These are phyloP conservation scores for Vigna reflexopilosa DNA, from an alignment of 306 rosid genomes.

Conservation along the genomic window DNA sequence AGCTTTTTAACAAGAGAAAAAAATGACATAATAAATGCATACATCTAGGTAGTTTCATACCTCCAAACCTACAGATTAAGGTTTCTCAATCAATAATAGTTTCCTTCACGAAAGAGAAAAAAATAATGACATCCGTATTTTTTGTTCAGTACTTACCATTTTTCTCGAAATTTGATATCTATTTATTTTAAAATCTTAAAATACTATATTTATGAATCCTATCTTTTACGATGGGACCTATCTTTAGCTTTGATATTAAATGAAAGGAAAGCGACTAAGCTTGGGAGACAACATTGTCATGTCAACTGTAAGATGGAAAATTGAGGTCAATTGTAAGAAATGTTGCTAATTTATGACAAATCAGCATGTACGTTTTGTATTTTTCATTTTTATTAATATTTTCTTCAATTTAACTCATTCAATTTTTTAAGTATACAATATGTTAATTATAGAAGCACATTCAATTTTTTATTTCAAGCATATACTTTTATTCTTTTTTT, in stretches of 20 bases:
- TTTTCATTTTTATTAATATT: background rate
- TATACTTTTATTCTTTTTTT: no score
- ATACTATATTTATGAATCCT: no score
- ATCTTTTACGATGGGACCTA: background rate
- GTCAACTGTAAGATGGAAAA: background rate
- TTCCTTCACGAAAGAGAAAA: no score
- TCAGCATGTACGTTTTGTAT: background rate
- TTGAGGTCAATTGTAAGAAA: background rate
- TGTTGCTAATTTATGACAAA: background rate
- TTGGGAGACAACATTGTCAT: background rate
- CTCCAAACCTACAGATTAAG: background rate
- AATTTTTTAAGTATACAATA: background rate
- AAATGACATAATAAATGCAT: no score
- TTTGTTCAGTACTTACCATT: no score
- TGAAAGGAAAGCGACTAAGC: conserved; percentile 1
- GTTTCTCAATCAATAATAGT: background rate
- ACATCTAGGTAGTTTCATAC: background rate
- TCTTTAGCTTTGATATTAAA: background rate
- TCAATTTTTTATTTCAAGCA: no score
- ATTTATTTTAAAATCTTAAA: no score
- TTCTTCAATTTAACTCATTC: background rate
- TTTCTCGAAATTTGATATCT: no score
- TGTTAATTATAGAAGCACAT: background rate
- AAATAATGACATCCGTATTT: no score
- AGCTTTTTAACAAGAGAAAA: no score